Percentiles rank a stretch among this genome's conserved stretches.
Evolutionary conservation across 495 filamentous ascomycete species (phyloP).

Genomic region (Parmelia sp.): DNA sequence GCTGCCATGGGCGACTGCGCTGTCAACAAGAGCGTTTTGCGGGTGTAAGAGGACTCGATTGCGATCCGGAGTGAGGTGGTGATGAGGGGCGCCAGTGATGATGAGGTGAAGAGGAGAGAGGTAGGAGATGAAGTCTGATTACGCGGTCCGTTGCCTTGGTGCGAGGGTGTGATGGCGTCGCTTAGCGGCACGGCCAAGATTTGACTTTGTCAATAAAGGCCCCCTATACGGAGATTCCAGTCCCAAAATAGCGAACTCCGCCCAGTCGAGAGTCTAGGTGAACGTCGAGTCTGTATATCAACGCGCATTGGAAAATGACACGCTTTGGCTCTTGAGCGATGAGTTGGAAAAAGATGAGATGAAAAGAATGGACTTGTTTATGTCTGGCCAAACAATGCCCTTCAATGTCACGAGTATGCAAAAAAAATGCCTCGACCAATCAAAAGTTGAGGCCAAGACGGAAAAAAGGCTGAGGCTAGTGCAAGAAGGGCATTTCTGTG

Average conservation of each 20-base stretch:
- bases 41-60: background rate
- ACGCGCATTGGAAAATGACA: background rate
- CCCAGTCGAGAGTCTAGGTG: background rate
- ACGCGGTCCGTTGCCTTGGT: background rate
- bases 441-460: background rate
- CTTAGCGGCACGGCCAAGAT: background rate
- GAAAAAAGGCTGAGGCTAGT: background rate
- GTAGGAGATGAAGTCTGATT: background rate
- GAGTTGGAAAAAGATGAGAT: background rate
- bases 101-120: background rate
- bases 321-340: background rate
- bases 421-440: background rate
- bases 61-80: background rate
- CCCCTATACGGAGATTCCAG: background rate
- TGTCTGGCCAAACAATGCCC: background rate
- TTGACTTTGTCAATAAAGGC: background rate
- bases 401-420: too few species aligned
- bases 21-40: background rate
- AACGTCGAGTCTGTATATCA: background rate
- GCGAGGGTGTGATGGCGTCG: slow-evolving; percentile 6
- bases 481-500: background rate
- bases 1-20: slow-evolving; percentile 23
- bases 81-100: background rate
- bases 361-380: background rate
- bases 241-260: background rate